phyloP scores from a whole-genome alignment of 768 basidiomycete genomes.

The Boletus barrowsii region DNA sequence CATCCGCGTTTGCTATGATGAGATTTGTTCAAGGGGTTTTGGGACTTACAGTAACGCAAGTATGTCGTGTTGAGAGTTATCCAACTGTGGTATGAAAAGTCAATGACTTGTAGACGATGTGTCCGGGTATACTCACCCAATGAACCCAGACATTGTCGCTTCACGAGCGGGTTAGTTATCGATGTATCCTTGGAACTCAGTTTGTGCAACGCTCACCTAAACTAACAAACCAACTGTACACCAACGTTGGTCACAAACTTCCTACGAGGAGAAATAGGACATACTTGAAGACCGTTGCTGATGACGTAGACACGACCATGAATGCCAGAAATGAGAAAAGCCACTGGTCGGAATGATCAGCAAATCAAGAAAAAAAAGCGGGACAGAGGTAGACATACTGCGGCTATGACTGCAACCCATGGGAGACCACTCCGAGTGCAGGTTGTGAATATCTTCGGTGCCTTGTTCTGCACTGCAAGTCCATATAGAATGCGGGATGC shows the following conservation, averaged over 20 bases:
- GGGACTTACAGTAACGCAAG: constrained; percentile 59
- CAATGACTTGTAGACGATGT: constrained; percentile 44
- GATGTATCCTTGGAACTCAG: neutral
- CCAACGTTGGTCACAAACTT: constrained; percentile 20
- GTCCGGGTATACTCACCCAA: constrained; percentile 25
- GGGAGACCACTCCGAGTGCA: constrained; percentile 52
- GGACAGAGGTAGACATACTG: constrained; percentile 12
- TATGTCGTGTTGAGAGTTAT: constrained; percentile 67
- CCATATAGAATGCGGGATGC: constrained; percentile 44
- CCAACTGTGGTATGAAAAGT: constrained; percentile 49
- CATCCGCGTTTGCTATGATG: neutral
- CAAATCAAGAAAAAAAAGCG: constrained; percentile 14
- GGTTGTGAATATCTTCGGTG: constrained; percentile 47
- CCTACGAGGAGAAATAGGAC: neutral
- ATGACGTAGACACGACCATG: constrained; percentile 58
- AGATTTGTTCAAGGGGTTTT: constrained; percentile 30
- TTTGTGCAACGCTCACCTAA: constrained; percentile 38
- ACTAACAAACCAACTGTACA: constrained; percentile 62
- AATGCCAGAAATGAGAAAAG: constrained; percentile 53
- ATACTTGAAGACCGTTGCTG: constrained; percentile 37
- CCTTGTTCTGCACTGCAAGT: constrained; percentile 47
- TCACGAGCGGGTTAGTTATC: neutral
- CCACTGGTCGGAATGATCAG: constrained; percentile 18
- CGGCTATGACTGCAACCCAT: constrained; percentile 32
- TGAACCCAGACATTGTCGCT: constrained; percentile 63